phyloP scores from a whole-genome alignment of 176 grass and related monocot genomes.

The Echinochloa phyllopogon region DNA sequence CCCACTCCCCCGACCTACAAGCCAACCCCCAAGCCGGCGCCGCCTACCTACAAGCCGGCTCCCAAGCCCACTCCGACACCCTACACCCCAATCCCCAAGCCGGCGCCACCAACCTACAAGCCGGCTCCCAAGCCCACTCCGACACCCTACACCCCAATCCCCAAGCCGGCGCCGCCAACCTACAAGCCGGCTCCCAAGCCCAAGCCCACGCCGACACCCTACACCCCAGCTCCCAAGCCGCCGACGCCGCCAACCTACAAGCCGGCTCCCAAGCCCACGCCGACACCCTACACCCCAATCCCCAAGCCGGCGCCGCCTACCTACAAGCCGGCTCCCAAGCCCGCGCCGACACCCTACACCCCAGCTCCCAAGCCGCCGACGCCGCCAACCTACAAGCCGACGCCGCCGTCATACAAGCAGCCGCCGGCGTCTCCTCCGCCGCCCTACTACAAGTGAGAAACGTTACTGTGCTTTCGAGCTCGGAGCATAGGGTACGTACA shows the following conservation, averaged over 20 bases:
- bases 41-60: background rate
- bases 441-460: slow-evolving; percentile 48
- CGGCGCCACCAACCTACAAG: background rate
- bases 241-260: no score
- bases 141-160: background rate
- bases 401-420: slow-evolving; percentile 32
- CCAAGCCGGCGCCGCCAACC: background rate
- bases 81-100: background rate
- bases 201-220: background rate
- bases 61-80: background rate
- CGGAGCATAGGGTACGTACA: slow-evolving; percentile 31
- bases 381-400: background rate
- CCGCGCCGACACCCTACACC: background rate
- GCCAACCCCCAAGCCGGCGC: background rate
- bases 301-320: background rate
- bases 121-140: background rate
- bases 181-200: background rate
- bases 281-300: background rate
- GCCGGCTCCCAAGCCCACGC: background rate
- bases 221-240: background rate
- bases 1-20: background rate
- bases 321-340: background rate
- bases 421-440: slow-evolving; percentile 50
- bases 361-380: background rate
- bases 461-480: background rate